Percentiles rank a stretch among this genome's conserved stretches.
Conservation (phyloP, 2,329 filamentous ascomycete genomes). For the Beauveria sp. region DNA sequence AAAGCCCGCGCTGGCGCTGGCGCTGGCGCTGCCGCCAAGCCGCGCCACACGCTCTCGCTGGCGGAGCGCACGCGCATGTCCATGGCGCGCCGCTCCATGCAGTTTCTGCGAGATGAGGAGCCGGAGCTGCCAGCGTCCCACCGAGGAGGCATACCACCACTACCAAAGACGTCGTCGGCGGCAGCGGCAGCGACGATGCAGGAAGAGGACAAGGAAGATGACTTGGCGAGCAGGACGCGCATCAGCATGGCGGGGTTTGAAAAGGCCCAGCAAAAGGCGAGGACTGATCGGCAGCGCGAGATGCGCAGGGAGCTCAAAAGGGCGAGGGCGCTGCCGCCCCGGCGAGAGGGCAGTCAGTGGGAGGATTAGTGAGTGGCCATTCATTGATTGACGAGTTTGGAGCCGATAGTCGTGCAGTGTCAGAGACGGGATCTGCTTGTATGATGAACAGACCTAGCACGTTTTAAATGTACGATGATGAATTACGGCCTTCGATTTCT, state of each 20-base stretch:
- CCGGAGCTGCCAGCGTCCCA: slow-evolving; percentile 17
- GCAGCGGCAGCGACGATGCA: slow-evolving; percentile 7
- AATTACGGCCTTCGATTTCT: too few species aligned
- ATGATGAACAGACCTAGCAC: too few species aligned
- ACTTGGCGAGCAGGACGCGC: slow-evolving; percentile 50
- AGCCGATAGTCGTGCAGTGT: too few species aligned
- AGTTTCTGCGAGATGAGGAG: slow-evolving; percentile 25
- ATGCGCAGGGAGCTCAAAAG: slow-evolving; percentile 43
- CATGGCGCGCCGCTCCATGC: slow-evolving; percentile 56
- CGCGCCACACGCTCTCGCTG: slow-evolving; percentile 53
- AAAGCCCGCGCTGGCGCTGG: slow-evolving; percentile 27
- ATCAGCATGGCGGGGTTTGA: slow-evolving; percentile 57
- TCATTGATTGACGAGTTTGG: too few species aligned
- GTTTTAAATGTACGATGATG: too few species aligned
- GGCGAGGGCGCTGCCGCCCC: slow-evolving; percentile 29
- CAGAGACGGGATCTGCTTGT: too few species aligned
- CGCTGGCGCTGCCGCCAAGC: slow-evolving; percentile 25
- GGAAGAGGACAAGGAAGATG: slow-evolving; percentile 21
- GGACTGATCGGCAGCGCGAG: slow-evolving; percentile 37
- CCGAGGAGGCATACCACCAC: slow-evolving; percentile 7
- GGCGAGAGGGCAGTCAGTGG: slow-evolving; percentile 37
- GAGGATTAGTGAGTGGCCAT: not conserved
- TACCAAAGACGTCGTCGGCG: slow-evolving; percentile 2
- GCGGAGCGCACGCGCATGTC: slow-evolving; percentile 75
- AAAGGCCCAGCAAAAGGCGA: slow-evolving; percentile 50